These are phyloP conservation scores for Lecanicillium sp. DNA, from an alignment of 2,329 filamentous ascomycete species.

Conservation along the genomic window DNA sequence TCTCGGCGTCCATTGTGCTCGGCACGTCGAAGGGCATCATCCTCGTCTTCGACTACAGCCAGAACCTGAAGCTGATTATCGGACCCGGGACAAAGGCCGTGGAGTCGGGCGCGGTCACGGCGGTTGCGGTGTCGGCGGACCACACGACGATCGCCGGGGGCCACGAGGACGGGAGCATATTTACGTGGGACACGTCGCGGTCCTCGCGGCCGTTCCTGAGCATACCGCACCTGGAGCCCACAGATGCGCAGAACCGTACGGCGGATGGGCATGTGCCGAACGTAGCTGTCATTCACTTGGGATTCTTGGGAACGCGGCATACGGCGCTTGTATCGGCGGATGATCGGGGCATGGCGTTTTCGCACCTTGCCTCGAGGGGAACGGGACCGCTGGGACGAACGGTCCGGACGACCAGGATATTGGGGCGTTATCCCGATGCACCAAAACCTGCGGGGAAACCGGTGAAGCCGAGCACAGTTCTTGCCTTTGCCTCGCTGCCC, in stretches of 20 bases:
- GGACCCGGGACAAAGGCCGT: slow-evolving; percentile 90
- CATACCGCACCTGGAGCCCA: slow-evolving; percentile 69
- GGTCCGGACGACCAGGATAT: slow-evolving; percentile 82
- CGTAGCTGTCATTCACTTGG: slow-evolving; percentile 78
- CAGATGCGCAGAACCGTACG: slow-evolving; percentile 58
- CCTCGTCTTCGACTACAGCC: slow-evolving; percentile 94
- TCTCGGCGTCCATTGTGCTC: slow-evolving; percentile 81
- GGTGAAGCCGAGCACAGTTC: slow-evolving; percentile 86
- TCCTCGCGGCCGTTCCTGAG: slow-evolving; percentile 83
- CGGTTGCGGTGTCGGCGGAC: slow-evolving; percentile 87
- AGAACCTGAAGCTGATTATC: slow-evolving; percentile 89
- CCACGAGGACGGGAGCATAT: slow-evolving; percentile 85
- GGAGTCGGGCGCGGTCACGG: slow-evolving; percentile 81
- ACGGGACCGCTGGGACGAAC: slow-evolving; percentile 78
- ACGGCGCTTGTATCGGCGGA: slow-evolving; percentile 95
- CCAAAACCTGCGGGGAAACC: slow-evolving; percentile 56
- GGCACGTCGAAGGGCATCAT: slow-evolving; percentile 94
- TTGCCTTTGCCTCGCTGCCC: slow-evolving; percentile 85
- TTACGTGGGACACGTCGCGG: slow-evolving; percentile 88
- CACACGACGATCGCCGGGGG: slow-evolving; percentile 87
- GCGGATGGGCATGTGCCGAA: slow-evolving; percentile 76
- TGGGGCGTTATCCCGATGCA: slow-evolving; percentile 81
- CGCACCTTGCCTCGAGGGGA: slow-evolving; percentile 87
- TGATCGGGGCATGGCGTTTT: slow-evolving; percentile 95
- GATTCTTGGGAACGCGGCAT: slow-evolving; percentile 87